Evolutionary conservation across 768 basidiomycete species (phyloP).

Genomic region (Chalciporus sphaerocephalus): DNA sequence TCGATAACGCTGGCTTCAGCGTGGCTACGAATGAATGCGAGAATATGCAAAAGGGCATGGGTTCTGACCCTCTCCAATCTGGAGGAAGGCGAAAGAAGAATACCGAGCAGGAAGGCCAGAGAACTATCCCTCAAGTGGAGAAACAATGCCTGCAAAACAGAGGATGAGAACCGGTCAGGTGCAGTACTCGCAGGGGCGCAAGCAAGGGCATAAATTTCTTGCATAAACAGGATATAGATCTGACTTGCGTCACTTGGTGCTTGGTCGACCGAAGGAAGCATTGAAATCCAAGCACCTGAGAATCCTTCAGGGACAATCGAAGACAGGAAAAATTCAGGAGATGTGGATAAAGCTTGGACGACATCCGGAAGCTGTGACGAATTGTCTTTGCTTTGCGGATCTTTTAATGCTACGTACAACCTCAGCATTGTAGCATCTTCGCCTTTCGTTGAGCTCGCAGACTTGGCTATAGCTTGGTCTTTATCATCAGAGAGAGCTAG

Average conservation of each 20-base stretch:
- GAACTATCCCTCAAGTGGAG: conserved; percentile 62
- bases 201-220: conserved; percentile 60
- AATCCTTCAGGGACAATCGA: conserved; percentile 13
- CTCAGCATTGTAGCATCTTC: conserved; percentile 60
- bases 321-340: conserved; percentile 43
- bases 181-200: conserved; percentile 50
- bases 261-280: conserved; percentile 23
- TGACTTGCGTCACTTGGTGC: conserved; percentile 20
- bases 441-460: conserved; percentile 57
- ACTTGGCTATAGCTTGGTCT: conserved; percentile 47
- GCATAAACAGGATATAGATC: conserved; percentile 57
- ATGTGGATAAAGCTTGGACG: conserved; percentile 62
- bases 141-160: conserved; percentile 63
- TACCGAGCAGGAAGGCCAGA: conserved; percentile 74
- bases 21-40: conserved; percentile 79
- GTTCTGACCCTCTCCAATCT: conserved; percentile 36
- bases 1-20: conserved; percentile 53
- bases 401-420: conserved; percentile 41
- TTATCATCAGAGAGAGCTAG: conserved; percentile 30
- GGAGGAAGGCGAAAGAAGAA: conserved; percentile 46
- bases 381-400: conserved; percentile 42
- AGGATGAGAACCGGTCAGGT: conserved; percentile 42
- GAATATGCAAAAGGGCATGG: conserved; percentile 68
- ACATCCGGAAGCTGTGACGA: conserved; percentile 53
- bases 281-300: conserved; percentile 46